Base-by-base conservation (phyloP, 768 basidiomycete genomes). In the Pleurotus platypus region DNA sequence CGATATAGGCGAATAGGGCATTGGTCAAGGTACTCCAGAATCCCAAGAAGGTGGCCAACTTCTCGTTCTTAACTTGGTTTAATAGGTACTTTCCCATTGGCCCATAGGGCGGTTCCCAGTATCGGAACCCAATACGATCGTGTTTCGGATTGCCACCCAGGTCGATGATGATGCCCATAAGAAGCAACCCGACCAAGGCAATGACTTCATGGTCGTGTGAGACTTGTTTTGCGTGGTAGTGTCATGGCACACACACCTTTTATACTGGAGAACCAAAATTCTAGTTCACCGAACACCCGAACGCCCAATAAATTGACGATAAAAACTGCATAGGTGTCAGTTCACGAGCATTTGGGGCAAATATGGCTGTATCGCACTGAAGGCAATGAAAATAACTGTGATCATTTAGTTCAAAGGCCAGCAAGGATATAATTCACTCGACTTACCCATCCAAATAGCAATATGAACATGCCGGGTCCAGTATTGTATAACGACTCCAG, bases 21-120 rank as follows among this genome's bases (percentile, higher is more conserved):
- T 86, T 90, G 47, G 82, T 85, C 46, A 90, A 69, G 3, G 85
- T 84, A 13, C 81, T 76, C 82, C 87, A 90, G 66, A 91, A 87
- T 9, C 85, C 87, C 18, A 85, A 74, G 75, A 89, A 87, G 58
- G 79, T 80, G 1, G 81, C 72, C 15, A 83, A 64, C 49, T 72
- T 69, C 4, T 74, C 69, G 58, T 81, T 72, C 61, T 82, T 77
- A 22, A 83, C 82, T 62, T 80, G 72, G 40, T 60, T 63, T 46
- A 72, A 57, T 37, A 85, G 73, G 66, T 83, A 83, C 54, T 70
- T 67, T 30, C 82, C 81, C 81, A 84, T 83, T 0, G 81, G 83
- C 1, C 82, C 82, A 62, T 83, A 66, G 12, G 80, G 80, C 13
- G 69, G 66, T 42, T 65, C 64, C 78, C 79, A 79, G 62, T 78